Evolutionary conservation across 2,329 filamentous ascomycete species (phyloP), one percentile per base, ranked within the genome.

Genomic region (Nemania bipapillata): DNA sequence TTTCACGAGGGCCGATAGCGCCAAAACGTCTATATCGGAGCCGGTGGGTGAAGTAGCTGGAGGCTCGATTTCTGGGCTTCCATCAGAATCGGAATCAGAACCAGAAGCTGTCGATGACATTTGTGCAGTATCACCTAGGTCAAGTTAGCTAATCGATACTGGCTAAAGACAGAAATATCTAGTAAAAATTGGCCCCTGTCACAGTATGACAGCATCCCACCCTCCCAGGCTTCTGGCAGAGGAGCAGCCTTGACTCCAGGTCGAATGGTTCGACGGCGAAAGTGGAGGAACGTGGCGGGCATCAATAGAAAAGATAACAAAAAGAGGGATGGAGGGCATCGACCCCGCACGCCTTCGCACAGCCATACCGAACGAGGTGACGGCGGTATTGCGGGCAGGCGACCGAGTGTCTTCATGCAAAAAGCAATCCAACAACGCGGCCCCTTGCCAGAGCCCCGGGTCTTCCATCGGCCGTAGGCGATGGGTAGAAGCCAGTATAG

Each of bases 191-290:
- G 22, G 24, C 52, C 67, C 70, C 67, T 61, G 67, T 65, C 52
- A 56, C n/a, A 52, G 40, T 17, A 32, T 40, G 55, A 55, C 59
- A 66, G 67, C 49, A 68, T 70, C 70, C 70, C 70, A 54, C 70
- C 70, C 70, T 63, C 70, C 70, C 70, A 71, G 70, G 70, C 70
- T 71, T 71, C 70, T 71, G 53, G 67, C 42, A 65, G 56, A 70
- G 58, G 69, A 71, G 70, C 67, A 71, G 70, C 70, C 70, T 71
- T 68, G 70, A 70, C 70, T 71, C 70, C 67, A 30, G 42, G 57
- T 68, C 66, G 45, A 47, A 61, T 40, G 26, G 26, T 52, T n/a
- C 50, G 12, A 59, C n/a, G 22, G 52, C 26, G 22, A 47, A 45
- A 49, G 52, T 35, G 4, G 30, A 45, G 32, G 50, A n/a, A 30